These are phyloP conservation scores for Kernera saxatilis DNA, from an alignment of 345 rosid genomes.

Conservation along the genomic window DNA sequence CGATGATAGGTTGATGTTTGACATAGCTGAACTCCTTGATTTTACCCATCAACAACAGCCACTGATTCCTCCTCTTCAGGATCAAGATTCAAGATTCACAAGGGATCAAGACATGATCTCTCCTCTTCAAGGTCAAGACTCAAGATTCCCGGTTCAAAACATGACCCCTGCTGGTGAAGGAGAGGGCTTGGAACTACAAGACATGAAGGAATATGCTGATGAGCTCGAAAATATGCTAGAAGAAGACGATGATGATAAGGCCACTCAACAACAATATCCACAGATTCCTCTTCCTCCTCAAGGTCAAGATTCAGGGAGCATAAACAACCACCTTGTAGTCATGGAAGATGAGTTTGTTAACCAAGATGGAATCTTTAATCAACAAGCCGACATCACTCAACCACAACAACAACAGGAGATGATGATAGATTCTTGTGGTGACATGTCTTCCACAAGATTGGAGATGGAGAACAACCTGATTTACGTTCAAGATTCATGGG, in stretches of 20 bases:
- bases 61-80: background rate
- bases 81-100: background rate
- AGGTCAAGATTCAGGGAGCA: background rate
- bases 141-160: too few species aligned
- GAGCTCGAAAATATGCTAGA: background rate
- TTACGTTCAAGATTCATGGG: too few species aligned
- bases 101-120: too few species aligned
- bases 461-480: too few species aligned
- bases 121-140: too few species aligned
- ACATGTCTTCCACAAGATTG: too few species aligned
- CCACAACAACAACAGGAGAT: too few species aligned
- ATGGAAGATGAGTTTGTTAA: background rate
- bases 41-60: too few species aligned
- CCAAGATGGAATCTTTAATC: background rate
- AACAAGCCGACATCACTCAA: background rate
- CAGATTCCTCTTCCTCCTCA: background rate
- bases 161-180: background rate
- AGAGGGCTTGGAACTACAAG: background rate
- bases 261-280: background rate
- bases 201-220: background rate
- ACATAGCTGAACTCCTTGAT: too few species aligned
- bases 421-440: too few species aligned
- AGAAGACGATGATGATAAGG: background rate
- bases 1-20: too few species aligned
- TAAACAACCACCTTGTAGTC: background rate